Conservation (phyloP, 1,139 yeast genomes). For the Fermentozyma sake region DNA sequence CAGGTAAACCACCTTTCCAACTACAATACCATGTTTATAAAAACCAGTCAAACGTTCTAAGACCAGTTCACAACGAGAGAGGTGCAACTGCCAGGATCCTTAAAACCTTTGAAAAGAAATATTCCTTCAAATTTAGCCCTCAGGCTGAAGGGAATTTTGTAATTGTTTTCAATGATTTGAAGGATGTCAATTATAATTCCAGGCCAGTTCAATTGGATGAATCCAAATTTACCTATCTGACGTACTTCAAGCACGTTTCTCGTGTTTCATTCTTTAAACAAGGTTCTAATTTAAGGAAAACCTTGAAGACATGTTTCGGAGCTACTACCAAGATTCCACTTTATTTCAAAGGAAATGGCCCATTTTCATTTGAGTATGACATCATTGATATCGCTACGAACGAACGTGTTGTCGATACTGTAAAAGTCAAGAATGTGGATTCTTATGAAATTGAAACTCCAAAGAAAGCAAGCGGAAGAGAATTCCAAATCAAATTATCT, state of each 20-base stretch:
- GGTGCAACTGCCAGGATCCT: conserved; percentile 26
- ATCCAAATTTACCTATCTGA: conserved; percentile 41
- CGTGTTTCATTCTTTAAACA: conserved; percentile 27
- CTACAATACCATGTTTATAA: conserved; percentile 61
- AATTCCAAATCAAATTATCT: conserved; percentile 56
- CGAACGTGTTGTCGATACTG: conserved; percentile 42
- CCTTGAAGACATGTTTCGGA: conserved; percentile 37
- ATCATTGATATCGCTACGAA: conserved; percentile 35
- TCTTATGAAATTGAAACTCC: conserved; percentile 50
- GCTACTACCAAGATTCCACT: conserved; percentile 44
- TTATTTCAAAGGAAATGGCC: conserved; percentile 69
- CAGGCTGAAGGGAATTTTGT: conserved; percentile 75
- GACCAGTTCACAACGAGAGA: conserved; percentile 27
- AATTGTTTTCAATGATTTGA: conserved; percentile 58
- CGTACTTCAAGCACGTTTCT: conserved; percentile 50
- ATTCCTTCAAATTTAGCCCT: conserved; percentile 67
- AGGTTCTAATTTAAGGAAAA: conserved; percentile 8
- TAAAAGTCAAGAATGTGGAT: conserved; percentile 38
- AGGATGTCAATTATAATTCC: conserved; percentile 49
- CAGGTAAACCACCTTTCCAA: conserved; percentile 81
- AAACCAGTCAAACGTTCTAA: conserved; percentile 23
- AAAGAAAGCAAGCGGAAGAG: conserved; percentile 58
- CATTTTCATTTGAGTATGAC: conserved; percentile 62
- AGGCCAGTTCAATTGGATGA: conserved; percentile 30
- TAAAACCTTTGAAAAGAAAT: conserved; percentile 17